phyloP scores from a whole-genome alignment of 2,329 filamentous ascomycete species.

The Dothistroma pini region DNA sequence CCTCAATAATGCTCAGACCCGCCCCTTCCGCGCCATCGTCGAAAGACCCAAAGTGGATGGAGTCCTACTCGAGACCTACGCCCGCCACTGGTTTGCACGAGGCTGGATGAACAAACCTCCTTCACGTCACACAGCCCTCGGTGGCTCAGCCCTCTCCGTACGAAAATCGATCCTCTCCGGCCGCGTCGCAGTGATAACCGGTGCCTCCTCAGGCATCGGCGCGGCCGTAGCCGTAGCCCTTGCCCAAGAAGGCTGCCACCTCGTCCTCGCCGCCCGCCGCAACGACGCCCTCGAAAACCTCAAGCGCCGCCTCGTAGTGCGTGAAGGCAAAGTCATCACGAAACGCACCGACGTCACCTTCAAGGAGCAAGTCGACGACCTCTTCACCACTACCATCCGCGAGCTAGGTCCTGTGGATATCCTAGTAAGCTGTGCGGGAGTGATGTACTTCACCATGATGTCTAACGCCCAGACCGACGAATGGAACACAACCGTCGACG shows the following conservation, averaged over 20 bases:
- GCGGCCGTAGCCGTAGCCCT: constrained; percentile 68
- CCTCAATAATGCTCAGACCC: constrained; percentile 66
- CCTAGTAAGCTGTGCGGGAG: constrained; percentile 73
- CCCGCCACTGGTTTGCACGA: constrained; percentile 74
- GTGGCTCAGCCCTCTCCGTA: constrained; percentile 44
- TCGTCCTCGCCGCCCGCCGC: constrained; percentile 69
- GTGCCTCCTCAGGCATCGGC: constrained; percentile 75
- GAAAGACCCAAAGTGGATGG: constrained; percentile 66
- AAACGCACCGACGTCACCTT: constrained; percentile 71
- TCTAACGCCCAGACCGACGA: constrained; percentile 68
- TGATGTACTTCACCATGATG: constrained; percentile 92
- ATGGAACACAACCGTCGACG: constrained; percentile 78
- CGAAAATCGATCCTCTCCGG: constrained; percentile 60
- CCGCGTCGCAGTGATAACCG: constrained; percentile 71
- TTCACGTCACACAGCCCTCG: constrained; percentile 45
- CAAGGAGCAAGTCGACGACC: constrained; percentile 60
- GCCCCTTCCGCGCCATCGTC: constrained; percentile 56
- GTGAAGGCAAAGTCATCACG: constrained; percentile 63
- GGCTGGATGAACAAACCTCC: constrained; percentile 70
- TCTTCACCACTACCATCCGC: constrained; percentile 57
- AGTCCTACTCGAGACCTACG: constrained; percentile 70
- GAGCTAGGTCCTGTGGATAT: constrained; percentile 72
- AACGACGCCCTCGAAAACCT: constrained; percentile 64
- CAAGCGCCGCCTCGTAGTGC: constrained; percentile 56
- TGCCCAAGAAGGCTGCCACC: constrained; percentile 65